phyloP scores from a whole-genome alignment of 176 grass and related monocot genomes.

The Neostapfia colusana region DNA sequence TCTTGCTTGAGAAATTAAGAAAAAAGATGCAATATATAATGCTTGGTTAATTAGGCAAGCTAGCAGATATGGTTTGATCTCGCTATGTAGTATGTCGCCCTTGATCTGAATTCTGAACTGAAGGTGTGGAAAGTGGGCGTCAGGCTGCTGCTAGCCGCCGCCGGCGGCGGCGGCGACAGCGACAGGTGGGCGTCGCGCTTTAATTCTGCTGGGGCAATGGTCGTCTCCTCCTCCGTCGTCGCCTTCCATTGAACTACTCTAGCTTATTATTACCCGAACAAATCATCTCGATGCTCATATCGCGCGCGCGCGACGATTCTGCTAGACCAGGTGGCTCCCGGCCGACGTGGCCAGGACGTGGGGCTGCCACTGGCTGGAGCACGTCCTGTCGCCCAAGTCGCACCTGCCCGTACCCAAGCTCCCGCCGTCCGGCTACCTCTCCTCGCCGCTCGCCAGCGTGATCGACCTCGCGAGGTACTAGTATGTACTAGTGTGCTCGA shows the following conservation, averaged over 20 bases:
- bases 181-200: slow-evolving; percentile 27
- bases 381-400: slow-evolving; percentile 64
- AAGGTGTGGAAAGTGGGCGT: slow-evolving; percentile 69
- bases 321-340: slow-evolving; percentile 76
- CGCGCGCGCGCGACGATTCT: slow-evolving; percentile 31
- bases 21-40: too few relatives aligned
- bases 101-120: background rate
- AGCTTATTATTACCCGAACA: too few relatives aligned
- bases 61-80: too few relatives aligned
- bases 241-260: too few relatives aligned
- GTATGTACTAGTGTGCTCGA: too few relatives aligned
- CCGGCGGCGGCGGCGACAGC: background rate
- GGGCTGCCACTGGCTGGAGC: slow-evolving; percentile 69
- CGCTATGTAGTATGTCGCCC: too few relatives aligned
- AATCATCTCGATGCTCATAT: too few relatives aligned
- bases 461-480: slow-evolving; percentile 68
- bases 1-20: background rate
- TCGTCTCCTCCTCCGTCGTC: background rate
- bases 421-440: slow-evolving; percentile 64
- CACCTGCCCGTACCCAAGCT: slow-evolving; percentile 58
- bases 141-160: slow-evolving; percentile 62
- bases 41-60: too few relatives aligned
- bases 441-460: slow-evolving; percentile 57
- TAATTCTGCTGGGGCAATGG: background rate
- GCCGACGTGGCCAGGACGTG: slow-evolving; percentile 71